Percentiles rank a stretch among this genome's conserved stretches.
phyloP scores from a whole-genome alignment of 139 green algal genomes.

The Volvox africanus region DNA sequence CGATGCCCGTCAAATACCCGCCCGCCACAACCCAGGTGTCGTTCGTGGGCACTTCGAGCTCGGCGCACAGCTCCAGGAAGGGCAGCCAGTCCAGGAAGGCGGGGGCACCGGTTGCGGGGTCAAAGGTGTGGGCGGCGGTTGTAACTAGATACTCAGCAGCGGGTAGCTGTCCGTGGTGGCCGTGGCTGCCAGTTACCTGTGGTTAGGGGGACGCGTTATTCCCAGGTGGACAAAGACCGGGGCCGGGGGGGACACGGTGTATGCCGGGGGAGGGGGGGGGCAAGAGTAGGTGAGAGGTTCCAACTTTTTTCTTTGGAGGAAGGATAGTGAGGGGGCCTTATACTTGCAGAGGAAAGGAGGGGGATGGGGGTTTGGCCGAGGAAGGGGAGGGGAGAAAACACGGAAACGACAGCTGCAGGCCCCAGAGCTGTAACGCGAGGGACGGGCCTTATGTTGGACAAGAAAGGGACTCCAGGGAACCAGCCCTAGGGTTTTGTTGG shows the following conservation, averaged over 20 bases:
- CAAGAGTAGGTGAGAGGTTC: no score
- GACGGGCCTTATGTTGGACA: no score
- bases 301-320: no score
- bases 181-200: conserved; percentile 54
- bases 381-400: no score
- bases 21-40: conserved; percentile 69
- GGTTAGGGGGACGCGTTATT: no score
- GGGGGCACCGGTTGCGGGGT: conserved; percentile 17
- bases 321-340: no score
- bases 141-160: conserved; percentile 72
- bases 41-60: conserved; percentile 66
- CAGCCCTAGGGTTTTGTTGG: no score
- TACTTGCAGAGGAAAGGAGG: no score
- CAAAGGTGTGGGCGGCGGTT: conserved; percentile 59
- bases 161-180: conserved; percentile 73
- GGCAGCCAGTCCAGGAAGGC: conserved; percentile 44
- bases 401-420: no score
- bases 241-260: neutral
- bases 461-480: no score
- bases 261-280: neutral
- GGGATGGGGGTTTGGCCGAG: no score
- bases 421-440: no score
- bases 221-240: neutral
- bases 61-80: conserved; percentile 58
- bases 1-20: conserved; percentile 13